Evolutionary conservation across 1,284 basidiomycete genomes (phyloP).

Genomic region (Butyriboletus appendiculatus): DNA sequence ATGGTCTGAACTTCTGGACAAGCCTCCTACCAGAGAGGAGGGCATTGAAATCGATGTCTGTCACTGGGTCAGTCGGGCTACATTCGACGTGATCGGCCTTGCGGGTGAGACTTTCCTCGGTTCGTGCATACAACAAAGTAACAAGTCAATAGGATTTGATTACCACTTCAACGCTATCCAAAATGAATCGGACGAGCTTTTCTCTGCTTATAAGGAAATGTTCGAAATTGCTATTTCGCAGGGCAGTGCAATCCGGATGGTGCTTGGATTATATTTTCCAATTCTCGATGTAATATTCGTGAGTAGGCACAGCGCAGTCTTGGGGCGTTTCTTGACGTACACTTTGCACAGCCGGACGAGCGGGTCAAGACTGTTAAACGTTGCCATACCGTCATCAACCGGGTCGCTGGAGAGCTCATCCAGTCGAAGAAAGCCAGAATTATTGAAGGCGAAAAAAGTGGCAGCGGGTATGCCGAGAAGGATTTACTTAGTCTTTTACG

Average conservation of each 20-base stretch:
- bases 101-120: conserved; percentile 48
- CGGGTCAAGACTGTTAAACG: conserved; percentile 49
- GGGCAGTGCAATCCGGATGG: conserved; percentile 43
- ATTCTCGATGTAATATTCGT: conserved; percentile 59
- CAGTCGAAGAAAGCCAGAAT: conserved; percentile 73
- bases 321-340: neutral
- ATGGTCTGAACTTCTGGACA: conserved; percentile 51
- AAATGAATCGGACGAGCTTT: conserved; percentile 72
- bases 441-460: conserved; percentile 51
- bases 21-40: conserved; percentile 4
- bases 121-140: neutral
- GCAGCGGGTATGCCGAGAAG: conserved; percentile 50
- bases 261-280: conserved; percentile 65
- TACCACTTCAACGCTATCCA: conserved; percentile 79
- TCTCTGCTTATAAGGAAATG: conserved; percentile 79
- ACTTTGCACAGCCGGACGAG: conserved; percentile 51
- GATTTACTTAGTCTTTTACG: conserved; percentile 69
- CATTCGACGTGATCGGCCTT: conserved; percentile 80
- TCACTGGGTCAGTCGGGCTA: conserved; percentile 73
- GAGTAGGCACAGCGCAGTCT: conserved; percentile 24
- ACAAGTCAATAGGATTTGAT: conserved; percentile 59
- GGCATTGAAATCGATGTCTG: conserved; percentile 56
- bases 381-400: conserved; percentile 62
- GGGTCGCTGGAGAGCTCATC: conserved; percentile 68
- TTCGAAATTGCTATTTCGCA: conserved; percentile 60